These are phyloP conservation scores for Coniochaeta prunicola DNA, from an alignment of 2,329 filamentous ascomycete genomes.

Conservation along the genomic window DNA sequence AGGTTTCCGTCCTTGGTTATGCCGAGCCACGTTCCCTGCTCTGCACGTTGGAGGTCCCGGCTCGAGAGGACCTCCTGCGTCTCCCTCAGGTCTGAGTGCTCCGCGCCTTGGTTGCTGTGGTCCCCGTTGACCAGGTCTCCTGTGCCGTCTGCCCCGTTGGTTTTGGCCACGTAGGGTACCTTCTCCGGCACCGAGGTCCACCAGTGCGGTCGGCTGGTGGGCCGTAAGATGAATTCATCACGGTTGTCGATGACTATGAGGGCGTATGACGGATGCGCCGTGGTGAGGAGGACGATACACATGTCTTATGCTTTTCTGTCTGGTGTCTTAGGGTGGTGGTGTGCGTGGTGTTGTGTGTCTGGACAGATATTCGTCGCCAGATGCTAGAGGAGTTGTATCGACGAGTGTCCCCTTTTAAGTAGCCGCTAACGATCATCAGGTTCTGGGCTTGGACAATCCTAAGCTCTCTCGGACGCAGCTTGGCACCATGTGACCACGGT, in stretches of 20 bases:
- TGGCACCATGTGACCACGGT: background rate
- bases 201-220: constrained; percentile 58
- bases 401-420: too few species aligned
- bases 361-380: background rate
- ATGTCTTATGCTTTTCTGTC: constrained; percentile 32
- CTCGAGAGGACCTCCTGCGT: constrained; percentile 46
- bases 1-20: constrained; percentile 52
- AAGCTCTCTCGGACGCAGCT: background rate
- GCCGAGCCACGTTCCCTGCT: constrained; percentile 61
- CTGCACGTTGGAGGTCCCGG: constrained; percentile 52
- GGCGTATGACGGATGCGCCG: constrained; percentile 66
- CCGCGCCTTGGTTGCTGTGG: background rate
- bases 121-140: constrained; percentile 5
- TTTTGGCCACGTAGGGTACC: constrained; percentile 17
- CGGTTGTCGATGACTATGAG: constrained; percentile 73
- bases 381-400: background rate
- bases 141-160: constrained; percentile 7
- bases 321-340: background rate
- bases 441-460: background rate
- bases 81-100: background rate
- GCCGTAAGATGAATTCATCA: constrained; percentile 63
- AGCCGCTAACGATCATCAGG: too few species aligned
- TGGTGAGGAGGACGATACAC: constrained; percentile 74
- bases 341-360: background rate
- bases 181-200: constrained; percentile 40